Percentiles rank a stretch among this genome's conserved stretches.
These are phyloP conservation scores for Coemansia sp. DNA, from an alignment of 192 early-diverging fungal species.

Conservation along the genomic window DNA sequence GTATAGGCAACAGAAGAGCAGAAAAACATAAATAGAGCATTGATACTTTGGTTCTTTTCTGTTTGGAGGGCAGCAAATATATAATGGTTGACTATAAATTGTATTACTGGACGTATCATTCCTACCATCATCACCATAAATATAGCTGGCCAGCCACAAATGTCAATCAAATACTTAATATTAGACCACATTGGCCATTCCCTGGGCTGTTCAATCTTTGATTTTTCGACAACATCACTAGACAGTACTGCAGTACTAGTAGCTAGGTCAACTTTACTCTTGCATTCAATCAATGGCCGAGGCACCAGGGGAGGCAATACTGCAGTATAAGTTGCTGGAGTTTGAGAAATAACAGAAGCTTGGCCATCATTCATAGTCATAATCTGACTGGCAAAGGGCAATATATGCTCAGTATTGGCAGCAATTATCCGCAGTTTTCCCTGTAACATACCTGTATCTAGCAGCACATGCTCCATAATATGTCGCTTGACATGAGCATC, in stretches of 20 bases:
- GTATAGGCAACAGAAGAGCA: not conserved
- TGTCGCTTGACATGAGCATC: constrained; percentile 25
- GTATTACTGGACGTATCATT: not conserved
- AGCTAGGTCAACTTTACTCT: not conserved
- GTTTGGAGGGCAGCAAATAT: not conserved
- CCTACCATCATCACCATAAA: not conserved
- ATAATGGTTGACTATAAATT: not conserved
- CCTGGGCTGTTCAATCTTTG: not conserved
- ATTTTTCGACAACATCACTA: not conserved
- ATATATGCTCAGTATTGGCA: not conserved
- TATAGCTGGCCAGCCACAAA: not conserved
- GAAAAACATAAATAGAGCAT: not conserved
- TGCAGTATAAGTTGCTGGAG: not conserved
- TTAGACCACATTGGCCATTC: not conserved
- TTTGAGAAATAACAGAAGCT: not conserved
- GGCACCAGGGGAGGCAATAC: not conserved
- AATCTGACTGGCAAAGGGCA: not conserved
- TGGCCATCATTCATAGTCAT: not conserved
- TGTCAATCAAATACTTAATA: not conserved
- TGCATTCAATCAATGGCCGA: not conserved
- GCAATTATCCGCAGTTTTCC: not conserved
- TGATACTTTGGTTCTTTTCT: not conserved
- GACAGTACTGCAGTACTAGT: not conserved
- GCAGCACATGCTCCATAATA: constrained; percentile 24
- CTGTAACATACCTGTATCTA: not conserved